Percentiles rank a stretch among this genome's conserved stretches.
Evolutionary conservation across 75 land plant genomes (phyloP).

Genomic region (Cupressus sempervirens): DNA sequence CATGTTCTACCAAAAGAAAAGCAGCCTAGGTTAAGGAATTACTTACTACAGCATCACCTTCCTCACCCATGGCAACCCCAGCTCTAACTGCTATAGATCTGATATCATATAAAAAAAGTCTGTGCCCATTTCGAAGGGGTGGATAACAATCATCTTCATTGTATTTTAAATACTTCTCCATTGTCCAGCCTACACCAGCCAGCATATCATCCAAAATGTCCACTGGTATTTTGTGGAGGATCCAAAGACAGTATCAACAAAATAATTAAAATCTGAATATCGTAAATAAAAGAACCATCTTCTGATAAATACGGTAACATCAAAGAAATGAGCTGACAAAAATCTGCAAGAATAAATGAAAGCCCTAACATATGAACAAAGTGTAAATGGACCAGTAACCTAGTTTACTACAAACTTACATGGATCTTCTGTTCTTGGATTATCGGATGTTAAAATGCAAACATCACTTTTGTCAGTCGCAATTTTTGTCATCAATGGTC

Average conservation of each 20-base stretch:
- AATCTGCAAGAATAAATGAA: neutral
- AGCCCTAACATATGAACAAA: neutral
- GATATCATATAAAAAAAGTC: slow-evolving; percentile 83
- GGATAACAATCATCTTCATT: slow-evolving; percentile 93
- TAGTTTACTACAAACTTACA: slow-evolving; percentile 40
- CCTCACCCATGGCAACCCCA: slow-evolving; percentile 98
- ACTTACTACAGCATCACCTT: slow-evolving; percentile 96
- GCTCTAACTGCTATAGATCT: slow-evolving; percentile 86
- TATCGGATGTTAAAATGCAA: slow-evolving; percentile 84
- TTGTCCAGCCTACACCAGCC: slow-evolving; percentile 95
- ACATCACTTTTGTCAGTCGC: slow-evolving; percentile 92
- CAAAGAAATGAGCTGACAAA: neutral
- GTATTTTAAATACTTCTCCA: slow-evolving; percentile 82
- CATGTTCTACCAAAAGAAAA: neutral
- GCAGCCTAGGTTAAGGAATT: neutral
- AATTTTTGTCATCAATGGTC: slow-evolving; percentile 91
- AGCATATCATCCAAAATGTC: slow-evolving; percentile 97
- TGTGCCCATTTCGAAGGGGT: slow-evolving; percentile 87
- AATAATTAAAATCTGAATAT: neutral
- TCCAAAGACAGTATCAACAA: neutral
- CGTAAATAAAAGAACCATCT: neutral
- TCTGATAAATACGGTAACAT: neutral
- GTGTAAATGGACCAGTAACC: neutral
- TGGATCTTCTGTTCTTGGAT: slow-evolving; percentile 86
- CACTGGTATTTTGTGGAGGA: slow-evolving; percentile 35